These are phyloP conservation scores for Ophiobolus disseminans DNA, from an alignment of 2,329 filamentous ascomycete genomes.

Conservation along the genomic window DNA sequence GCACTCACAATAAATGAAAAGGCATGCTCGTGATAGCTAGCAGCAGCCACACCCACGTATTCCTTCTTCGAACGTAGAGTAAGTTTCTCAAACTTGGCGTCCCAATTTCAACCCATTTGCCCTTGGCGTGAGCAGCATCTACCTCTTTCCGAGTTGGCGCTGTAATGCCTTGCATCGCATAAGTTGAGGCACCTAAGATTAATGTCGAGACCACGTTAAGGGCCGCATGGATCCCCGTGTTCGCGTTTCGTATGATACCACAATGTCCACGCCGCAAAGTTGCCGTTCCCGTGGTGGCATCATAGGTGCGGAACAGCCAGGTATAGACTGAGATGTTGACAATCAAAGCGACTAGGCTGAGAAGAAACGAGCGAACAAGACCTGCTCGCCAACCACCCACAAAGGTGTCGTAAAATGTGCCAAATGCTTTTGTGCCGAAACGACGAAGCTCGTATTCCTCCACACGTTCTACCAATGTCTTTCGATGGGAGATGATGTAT, in stretches of 20 bases:
- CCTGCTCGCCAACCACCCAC: constrained; percentile 23
- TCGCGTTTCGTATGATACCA: constrained; percentile 8
- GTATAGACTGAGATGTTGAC: constrained; percentile 17
- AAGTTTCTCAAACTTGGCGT: constrained; percentile 22
- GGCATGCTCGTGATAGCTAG: constrained; percentile 21
- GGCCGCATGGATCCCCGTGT: constrained; percentile 49
- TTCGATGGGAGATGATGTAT: constrained; percentile 10
- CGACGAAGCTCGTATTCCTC: constrained; percentile 8
- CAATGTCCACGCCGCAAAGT: constrained; percentile 29
- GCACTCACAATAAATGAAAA: constrained; percentile 23
- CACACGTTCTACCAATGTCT: constrained; percentile 12
- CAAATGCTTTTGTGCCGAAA: constrained; percentile 11
- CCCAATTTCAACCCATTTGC: constrained; percentile 31
- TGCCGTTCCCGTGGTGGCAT: background rate
- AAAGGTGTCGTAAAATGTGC: constrained; percentile 15
- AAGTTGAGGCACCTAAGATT: constrained; percentile 26
- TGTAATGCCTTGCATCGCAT: constrained; percentile 30
- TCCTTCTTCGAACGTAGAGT: constrained; percentile 14
- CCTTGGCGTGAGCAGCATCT: constrained; percentile 29
- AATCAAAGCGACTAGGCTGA: constrained; percentile 16
- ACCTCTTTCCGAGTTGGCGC: constrained; percentile 29
- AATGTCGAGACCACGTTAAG: constrained; percentile 55
- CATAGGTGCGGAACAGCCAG: constrained; percentile 11
- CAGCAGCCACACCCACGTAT: constrained; percentile 14
- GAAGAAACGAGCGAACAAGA: constrained; percentile 17